A percentile compares a stretch with the other conserved stretches of the same genome.
Evolutionary conservation across 1,139 yeast species (phyloP).

Genomic region (Arxiozyma slooffiae): DNA sequence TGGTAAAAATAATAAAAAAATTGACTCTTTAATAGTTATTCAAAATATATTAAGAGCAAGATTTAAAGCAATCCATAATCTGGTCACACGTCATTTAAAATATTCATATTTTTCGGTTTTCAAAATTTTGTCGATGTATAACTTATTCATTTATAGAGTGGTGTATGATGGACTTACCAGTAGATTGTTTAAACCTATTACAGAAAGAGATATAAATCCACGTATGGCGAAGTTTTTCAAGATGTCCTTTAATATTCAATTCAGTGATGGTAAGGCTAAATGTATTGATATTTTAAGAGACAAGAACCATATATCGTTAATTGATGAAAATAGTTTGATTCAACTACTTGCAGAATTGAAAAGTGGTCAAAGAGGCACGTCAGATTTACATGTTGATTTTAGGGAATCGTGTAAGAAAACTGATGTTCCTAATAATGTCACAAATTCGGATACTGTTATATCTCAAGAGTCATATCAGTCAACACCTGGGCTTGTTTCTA

Average conservation of each 20-base stretch:
- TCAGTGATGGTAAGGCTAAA: conserved; percentile 2
- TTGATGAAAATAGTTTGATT: conserved; percentile 9
- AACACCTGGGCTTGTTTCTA: background rate
- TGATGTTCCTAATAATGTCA: background rate
- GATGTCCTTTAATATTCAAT: conserved; percentile 15
- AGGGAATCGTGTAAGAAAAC: background rate
- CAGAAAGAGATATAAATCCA: conserved; percentile 11
- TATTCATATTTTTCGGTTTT: conserved; percentile 27
- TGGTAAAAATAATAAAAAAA: conserved; percentile 8
- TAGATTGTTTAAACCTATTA: conserved; percentile 6
- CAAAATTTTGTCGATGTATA: conserved; percentile 26
- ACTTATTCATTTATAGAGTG: conserved; percentile 21
- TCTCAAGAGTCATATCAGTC: background rate
- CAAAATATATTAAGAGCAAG: conserved; percentile 16
- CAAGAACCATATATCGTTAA: conserved; percentile 10
- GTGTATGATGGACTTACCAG: conserved; percentile 19
- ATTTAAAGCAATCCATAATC: conserved; percentile 16
- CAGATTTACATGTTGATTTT: background rate
- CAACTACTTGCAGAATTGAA: conserved; percentile 5
- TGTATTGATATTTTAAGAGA: conserved; percentile 13
- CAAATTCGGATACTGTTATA: background rate
- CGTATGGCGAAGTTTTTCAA: conserved; percentile 14
- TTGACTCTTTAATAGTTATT: conserved; percentile 15
- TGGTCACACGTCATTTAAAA: conserved; percentile 21
- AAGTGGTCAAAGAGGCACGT: background rate